A percentile compares a stretch with the other conserved stretches of the same genome.
Conservation (phyloP, 208 protist genomes). For the Cochliopodium minus region DNA sequence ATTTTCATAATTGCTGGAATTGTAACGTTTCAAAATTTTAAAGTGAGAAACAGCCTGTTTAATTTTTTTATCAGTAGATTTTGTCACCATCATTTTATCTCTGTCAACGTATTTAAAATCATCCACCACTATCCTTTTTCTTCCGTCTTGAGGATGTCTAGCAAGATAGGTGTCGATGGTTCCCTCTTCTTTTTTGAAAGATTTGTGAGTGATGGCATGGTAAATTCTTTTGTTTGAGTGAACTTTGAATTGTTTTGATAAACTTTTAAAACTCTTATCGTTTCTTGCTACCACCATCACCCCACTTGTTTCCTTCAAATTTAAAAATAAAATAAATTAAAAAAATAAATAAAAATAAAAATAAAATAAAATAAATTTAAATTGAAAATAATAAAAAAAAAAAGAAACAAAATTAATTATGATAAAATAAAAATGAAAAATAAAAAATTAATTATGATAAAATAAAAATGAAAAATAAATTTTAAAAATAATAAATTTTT, state of each 20-base stretch:
- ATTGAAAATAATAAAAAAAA: too few species aligned
- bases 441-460: too few species aligned
- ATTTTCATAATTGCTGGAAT: neutral
- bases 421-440: too few species aligned
- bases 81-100: neutral
- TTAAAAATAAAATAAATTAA: too few species aligned
- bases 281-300: conserved; percentile 22
- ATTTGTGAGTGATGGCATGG: neutral
- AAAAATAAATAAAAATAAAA: too few species aligned
- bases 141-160: too few species aligned
- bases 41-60: neutral
- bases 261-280: neutral
- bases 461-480: too few species aligned
- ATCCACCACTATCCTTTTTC: too few species aligned
- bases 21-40: neutral
- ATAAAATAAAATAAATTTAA: too few species aligned
- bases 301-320: conserved; percentile 55
- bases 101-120: neutral
- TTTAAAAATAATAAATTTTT: too few species aligned
- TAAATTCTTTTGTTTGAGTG: neutral
- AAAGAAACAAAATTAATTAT: too few species aligned
- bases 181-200: neutral
- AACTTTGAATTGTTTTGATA: conserved; percentile 4
- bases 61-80: neutral
- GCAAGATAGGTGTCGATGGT: neutral